Base-by-base conservation (phyloP, 768 basidiomycete genomes). In the Boletus tomentosulus region DNA sequence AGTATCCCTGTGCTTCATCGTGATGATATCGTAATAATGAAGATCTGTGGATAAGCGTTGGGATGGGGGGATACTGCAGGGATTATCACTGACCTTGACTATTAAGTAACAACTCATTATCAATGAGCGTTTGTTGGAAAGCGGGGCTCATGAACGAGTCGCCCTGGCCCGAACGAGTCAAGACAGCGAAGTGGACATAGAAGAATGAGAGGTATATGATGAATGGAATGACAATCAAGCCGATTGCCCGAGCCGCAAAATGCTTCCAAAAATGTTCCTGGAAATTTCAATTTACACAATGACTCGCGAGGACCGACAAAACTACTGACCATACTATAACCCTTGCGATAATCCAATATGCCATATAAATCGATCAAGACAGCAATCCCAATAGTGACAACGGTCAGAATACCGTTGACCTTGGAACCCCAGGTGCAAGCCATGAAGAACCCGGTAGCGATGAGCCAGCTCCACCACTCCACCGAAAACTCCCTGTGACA, bases 371-470 rank as follows among this genome's bases (percentile, higher is more conserved):
- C 97, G 55, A 96, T 84, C 30, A 90, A 66, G 42, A 98, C 97
- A 6, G 96, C 96, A 46, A 89, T 78, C 2, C 97, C 97, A 59
- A 99, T 85, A 13, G 90, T 82, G 39, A 84, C 51, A 53, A 99
- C 98, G 2, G 93, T 93, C 56, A 99, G 78, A 46, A 98, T 76
- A 34, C 97, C 97, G 62, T 98, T 98, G 73, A 98, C 97, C 72
- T 99, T 99, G 65, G 95, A 96, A 4, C 90, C 92, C 81, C 97
- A 90, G 2, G 94, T 92, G 70, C 93, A 93, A 33, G 94, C 92
- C 83, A 99, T 91, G 72, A 89, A 94, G 52, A 86, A 77, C 19
- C 97, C 97, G 2, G 96, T 98, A 2, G 87, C 78, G 39, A 87
- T 68, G 38, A 98, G 77, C 96, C 97, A 99, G 39, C 81, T 80